Conservation (phyloP, 2,329 filamentous ascomycete species). For the Lojkania enalia region DNA sequence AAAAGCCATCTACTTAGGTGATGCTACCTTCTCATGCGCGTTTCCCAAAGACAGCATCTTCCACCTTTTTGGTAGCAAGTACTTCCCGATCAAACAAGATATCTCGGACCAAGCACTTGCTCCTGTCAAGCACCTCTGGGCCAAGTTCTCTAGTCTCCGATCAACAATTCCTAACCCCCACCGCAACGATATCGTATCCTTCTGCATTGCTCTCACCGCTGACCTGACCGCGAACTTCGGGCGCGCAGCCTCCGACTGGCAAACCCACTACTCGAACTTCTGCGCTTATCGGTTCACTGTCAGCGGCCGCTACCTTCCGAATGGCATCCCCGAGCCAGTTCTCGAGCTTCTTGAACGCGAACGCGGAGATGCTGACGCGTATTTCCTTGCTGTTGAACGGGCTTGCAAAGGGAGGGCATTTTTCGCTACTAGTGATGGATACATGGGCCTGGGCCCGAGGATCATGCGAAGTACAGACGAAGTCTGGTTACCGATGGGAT, state of each 20-base stretch:
- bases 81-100: too few species aligned
- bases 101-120: not conserved
- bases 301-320: not conserved
- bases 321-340: not conserved
- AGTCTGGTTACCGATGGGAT: conserved; percentile 15
- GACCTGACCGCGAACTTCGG: not conserved
- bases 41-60: too few species aligned
- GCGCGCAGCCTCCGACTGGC: not conserved
- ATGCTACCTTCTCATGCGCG: too few species aligned
- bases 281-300: conserved; percentile 1
- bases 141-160: not conserved
- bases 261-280: conserved; percentile 1
- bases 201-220: not conserved
- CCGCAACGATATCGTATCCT: not conserved
- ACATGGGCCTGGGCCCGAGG: conserved; percentile 13
- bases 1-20: too few species aligned
- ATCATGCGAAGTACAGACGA: conserved; percentile 8
- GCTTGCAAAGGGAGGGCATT: conserved; percentile 2
- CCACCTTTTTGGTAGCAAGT: too few species aligned
- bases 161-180: not conserved
- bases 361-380: conserved; percentile 2
- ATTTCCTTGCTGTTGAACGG: not conserved
- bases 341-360: not conserved
- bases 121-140: not conserved
- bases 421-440: conserved; percentile 9